Conservation (phyloP, 768 basidiomycete species). For the Serendipita vermifera region DNA sequence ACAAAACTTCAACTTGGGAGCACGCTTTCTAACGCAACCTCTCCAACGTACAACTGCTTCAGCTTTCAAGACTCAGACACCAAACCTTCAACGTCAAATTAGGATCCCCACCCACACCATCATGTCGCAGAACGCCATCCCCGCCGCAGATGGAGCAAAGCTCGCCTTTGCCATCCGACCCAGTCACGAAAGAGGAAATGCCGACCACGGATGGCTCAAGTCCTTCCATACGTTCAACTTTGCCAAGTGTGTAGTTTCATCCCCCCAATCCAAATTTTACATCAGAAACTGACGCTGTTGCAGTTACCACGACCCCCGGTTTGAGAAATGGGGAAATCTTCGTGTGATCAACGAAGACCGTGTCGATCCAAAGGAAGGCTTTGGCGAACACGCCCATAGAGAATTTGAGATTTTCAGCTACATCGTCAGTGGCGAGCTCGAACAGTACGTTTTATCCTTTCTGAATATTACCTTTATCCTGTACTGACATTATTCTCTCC, state of each 20-base stretch:
- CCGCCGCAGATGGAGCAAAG: not conserved
- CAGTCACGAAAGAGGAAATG: conserved; percentile 54
- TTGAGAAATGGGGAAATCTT: conserved; percentile 55
- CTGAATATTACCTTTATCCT: not conserved
- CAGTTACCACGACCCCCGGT: conserved; percentile 48
- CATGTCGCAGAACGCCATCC: not conserved
- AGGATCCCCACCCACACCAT: not conserved
- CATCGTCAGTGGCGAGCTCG: conserved; percentile 60
- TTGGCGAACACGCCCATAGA: conserved; percentile 71
- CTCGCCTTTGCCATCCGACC: conserved; percentile 27
- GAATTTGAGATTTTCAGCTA: conserved; percentile 92
- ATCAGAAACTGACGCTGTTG: not conserved
- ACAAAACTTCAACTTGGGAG: not conserved
- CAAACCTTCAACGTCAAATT: not conserved
- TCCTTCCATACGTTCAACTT: conserved; percentile 79
- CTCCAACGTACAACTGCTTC: not conserved
- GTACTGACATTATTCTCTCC: conserved; percentile 3
- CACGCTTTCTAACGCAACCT: not conserved
- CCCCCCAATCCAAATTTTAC: not conserved
- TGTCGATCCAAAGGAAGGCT: conserved; percentile 62
- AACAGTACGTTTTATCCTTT: conserved; percentile 45
- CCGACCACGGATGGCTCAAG: conserved; percentile 79
- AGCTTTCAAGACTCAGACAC: not conserved
- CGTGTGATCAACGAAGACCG: conserved; percentile 91
- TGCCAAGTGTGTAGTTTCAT: conserved; percentile 36